Base-by-base conservation (phyloP, 768 basidiomycete genomes). In the Leccinum uliginosum region DNA sequence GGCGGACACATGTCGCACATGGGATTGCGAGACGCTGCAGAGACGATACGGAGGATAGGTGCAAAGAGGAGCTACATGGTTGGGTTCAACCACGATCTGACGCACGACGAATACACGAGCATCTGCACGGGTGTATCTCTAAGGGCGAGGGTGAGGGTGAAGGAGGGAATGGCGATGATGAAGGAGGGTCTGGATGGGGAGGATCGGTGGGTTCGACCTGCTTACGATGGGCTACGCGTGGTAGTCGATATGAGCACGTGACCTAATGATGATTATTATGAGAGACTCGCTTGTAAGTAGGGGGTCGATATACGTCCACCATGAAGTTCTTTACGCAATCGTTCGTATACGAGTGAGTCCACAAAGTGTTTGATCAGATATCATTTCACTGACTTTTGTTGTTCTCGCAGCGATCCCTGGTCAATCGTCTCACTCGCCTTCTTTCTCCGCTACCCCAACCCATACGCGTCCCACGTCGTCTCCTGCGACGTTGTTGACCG, bases 401-500 rank as follows among this genome's bases (percentile, higher is more conserved):
- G 0, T 30, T 64, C 1, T 1, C 1, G 1, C 46, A 94, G 93
- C 80, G 92, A 97, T 83, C 84, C 93, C 71, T 93, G 95, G 85
- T 80, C 91, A 56, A 95, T 91, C 63, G 91, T 96, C 57, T 85
- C 95, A 19, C 80, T 96, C 61, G 95, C 95, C 12, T 97, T 89
- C 78, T 95, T 95, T 70, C 78, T 97, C 57, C 89, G 95, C 60
- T 98, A 97, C 73, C 95, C 95, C 4, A 98, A 97, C 70, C 93
- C 95, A 50, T 93, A 92, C 67, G 91, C 95, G 6, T 79, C 89
- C 35, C 95, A 98, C 75, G 88, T 98, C 71, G 75, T 95, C 62
- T 94, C 94, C 4, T 95, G 93, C 79, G 95, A 98, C 76, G 93
- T 98, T 66, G 85, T 98, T 62, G 89, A 91, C 53, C 89, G 95